phyloP scores from a whole-genome alignment of 306 rosid genomes.

The Corylus avellana region DNA sequence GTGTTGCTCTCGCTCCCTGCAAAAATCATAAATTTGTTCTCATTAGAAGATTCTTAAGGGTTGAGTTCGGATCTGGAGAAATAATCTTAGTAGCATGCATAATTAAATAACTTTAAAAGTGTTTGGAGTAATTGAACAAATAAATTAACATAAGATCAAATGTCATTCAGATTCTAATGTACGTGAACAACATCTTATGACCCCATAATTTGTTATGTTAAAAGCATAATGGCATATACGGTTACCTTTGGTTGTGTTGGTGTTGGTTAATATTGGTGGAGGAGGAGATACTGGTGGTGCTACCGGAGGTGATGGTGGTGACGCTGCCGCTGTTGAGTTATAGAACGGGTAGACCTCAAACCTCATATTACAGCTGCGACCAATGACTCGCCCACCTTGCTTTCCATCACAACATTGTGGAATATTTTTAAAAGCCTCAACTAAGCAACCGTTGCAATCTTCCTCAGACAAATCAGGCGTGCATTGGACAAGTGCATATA shows the following conservation, averaged over 20 bases:
- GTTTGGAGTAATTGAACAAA: too few relatives aligned
- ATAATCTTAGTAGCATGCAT: not conserved
- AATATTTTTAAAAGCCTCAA: rapidly evolving
- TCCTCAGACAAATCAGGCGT: conserved; percentile 23
- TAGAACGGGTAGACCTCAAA: conserved; percentile 29
- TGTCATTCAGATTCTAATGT: too few relatives aligned
- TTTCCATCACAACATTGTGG: not conserved
- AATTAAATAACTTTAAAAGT: not conserved
- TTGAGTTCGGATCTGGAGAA: not conserved
- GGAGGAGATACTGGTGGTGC: conserved; percentile 5
- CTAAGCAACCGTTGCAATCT: conserved; percentile 26
- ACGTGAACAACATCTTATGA: not conserved
- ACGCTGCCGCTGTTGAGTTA: not conserved
- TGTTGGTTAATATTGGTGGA: conserved; percentile 19
- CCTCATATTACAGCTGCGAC: conserved; percentile 44
- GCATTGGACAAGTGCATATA: conserved; percentile 36
- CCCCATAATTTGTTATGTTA: not conserved
- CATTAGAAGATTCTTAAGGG: not conserved
- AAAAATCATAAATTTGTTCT: not conserved
- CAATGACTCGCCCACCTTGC: conserved; percentile 15
- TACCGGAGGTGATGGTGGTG: conserved; percentile 2
- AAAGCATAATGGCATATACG: not conserved
- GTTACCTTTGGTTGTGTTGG: conserved; percentile 23
- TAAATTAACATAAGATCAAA: not conserved
- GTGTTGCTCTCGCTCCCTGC: conserved; percentile 26